Base-by-base conservation (phyloP, 2,329 filamentous ascomycete species). In the Cytospora chrysosperma region DNA sequence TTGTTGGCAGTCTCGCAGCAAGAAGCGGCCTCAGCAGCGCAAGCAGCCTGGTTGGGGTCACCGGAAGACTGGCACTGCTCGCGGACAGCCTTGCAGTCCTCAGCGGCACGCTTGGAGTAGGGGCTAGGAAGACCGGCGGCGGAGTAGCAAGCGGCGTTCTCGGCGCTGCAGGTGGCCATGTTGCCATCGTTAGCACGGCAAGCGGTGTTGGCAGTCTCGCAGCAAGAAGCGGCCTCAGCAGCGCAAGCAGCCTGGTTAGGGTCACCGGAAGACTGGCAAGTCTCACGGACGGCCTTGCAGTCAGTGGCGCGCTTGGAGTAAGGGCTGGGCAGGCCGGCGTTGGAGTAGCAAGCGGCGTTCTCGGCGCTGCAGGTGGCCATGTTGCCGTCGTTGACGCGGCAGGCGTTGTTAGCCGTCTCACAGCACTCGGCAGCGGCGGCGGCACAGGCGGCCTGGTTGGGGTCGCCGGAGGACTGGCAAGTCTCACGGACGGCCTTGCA, bases 391-490 rank as follows among this genome's bases (percentile, higher is more conserved):
- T 26, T 30, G 50, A 9, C 8, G 34, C 58, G 58, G 34, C 58
- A 60, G n/a, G n/a, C n/a, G 26, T 50, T 17, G 34, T 7, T 47
- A 24, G 40, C 58, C 2, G 10, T 1, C 6, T 60, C 50, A n/a
- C 58, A 60, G 50, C 58, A 60, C 13, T 54, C 6, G n/a, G 58
- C 26, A 1, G 58, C n/a, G 3, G 7, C 1, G 34, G 19, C 3
- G 50, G 58, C 34, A 24, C 58, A 60, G 32, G 26, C 17, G 12
- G 50, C 10, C 58, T 60, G 50, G 58, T 60, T 60, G 58, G 58
- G 4, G 50, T 54, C 50, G 6, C 37, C n/a, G 17, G 37, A n/a
- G n/a, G 8, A 9, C 17, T 27, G 19, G 32, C 17, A 30, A n/a
- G n/a, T n/a, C n/a, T n/a, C n/a, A n/a, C 58, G 58, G 10, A 34